Conservation (phyloP, 1,139 yeast species). For the Pichia sp. region DNA sequence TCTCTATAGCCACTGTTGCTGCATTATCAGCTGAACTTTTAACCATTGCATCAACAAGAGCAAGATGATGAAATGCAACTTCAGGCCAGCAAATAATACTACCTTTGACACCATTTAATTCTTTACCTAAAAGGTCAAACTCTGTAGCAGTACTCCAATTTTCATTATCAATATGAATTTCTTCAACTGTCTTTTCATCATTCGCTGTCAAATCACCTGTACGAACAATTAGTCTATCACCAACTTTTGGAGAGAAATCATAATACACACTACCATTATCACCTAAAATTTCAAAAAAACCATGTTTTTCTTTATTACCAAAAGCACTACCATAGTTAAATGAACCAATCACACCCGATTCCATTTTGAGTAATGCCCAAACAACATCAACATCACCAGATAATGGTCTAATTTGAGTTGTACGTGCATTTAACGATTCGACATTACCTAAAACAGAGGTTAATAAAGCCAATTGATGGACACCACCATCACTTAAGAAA, state of each 20-base stretch:
- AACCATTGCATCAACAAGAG: slow-evolving; percentile 77
- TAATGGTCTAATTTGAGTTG: slow-evolving; percentile 65
- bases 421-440: slow-evolving; percentile 59
- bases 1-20: slow-evolving; percentile 34
- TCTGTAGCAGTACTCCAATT: slow-evolving; percentile 61
- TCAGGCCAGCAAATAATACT: slow-evolving; percentile 57
- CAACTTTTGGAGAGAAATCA: slow-evolving; percentile 53
- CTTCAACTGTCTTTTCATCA: slow-evolving; percentile 38
- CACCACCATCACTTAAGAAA: slow-evolving; percentile 88
- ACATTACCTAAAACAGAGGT: slow-evolving; percentile 79
- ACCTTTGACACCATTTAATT: slow-evolving; percentile 60
- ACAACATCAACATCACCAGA: slow-evolving; percentile 79
- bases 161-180: slow-evolving; percentile 41
- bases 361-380: slow-evolving; percentile 55
- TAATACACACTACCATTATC: slow-evolving; percentile 64
- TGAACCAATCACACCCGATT: slow-evolving; percentile 68
- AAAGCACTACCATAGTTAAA: slow-evolving; percentile 89
- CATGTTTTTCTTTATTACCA: slow-evolving; percentile 71
- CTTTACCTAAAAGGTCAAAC: slow-evolving; percentile 67
- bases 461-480: slow-evolving; percentile 81
- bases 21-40: slow-evolving; percentile 56
- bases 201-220: slow-evolving; percentile 40
- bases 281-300: slow-evolving; percentile 67
- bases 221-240: slow-evolving; percentile 39
- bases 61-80: slow-evolving; percentile 84